These are phyloP conservation scores for Actinomortierella wolfii DNA, from an alignment of 371 early-diverging fungal species.

Conservation along the genomic window DNA sequence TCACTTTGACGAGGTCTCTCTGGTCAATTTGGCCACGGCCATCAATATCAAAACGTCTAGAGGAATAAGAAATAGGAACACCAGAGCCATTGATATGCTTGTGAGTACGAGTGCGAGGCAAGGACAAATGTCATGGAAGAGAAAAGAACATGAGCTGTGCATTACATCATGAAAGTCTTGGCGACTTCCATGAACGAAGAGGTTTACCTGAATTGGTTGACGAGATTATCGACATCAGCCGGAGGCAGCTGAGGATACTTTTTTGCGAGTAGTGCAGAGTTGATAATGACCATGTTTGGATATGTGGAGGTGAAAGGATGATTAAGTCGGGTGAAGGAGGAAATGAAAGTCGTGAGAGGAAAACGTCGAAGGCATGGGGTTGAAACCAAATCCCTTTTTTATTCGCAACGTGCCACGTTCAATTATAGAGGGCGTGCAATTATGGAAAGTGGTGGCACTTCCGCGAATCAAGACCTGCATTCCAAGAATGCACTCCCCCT, in stretches of 20 bases:
- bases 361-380: not conserved
- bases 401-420: too few species aligned
- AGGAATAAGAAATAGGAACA: not conserved
- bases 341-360: not conserved
- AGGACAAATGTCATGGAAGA: not conserved
- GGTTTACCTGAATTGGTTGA: conserved; percentile 71
- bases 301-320: not conserved
- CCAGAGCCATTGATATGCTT: not conserved
- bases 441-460: too few species aligned
- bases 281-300: conserved; percentile 30
- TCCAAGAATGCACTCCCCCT: too few species aligned
- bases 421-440: too few species aligned
- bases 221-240: conserved; percentile 63
- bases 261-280: conserved; percentile 53
- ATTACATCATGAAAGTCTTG: not conserved
- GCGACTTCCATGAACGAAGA: too few species aligned
- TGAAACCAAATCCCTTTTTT: too few species aligned
- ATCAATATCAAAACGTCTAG: conserved; percentile 73
- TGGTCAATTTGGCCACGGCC: conserved; percentile 78
- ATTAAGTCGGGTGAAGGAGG: not conserved
- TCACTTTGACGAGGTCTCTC: conserved; percentile 71
- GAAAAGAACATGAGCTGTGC: not conserved
- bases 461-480: too few species aligned
- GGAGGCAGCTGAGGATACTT: conserved; percentile 67
- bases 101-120: not conserved